Base-by-base conservation (phyloP, 2,329 filamentous ascomycete species). In the Daldinia sp. region DNA sequence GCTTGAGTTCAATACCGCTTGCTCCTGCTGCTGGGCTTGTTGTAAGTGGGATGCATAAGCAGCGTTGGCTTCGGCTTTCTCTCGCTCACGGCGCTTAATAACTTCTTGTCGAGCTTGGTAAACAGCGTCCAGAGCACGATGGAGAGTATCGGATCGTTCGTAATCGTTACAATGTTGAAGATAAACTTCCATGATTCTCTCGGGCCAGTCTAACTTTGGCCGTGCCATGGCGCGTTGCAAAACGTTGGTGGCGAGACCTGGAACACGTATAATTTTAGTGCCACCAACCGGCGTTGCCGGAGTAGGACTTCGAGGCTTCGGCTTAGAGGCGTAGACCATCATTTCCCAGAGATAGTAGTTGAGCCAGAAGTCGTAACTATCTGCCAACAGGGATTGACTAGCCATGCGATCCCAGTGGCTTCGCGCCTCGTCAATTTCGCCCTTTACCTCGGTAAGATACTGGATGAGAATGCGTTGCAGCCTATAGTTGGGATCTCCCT, bases 271-370 rank as follows among this genome's bases (percentile, higher is more conserved):
- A 6, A 81, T 81, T 49, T 82, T 82, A 15, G 76, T 62, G 17
- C 65, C 67, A n/a, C 66, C 63, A 8, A 70, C 72, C 0, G 72
- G 69, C 3, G 78, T 79, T 2, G 77, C 78, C 4, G 84, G 83
- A 0, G 82, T 85, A 1, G 83, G 81, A 61, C 85, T 86, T 61
- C 83, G 80, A 32, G 79, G 78, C 57, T 82, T 85, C 56, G 83
- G 81, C 60, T 76, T 78, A 4, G 82, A 81, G 1, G 80, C 78
- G 66, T 85, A 87, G 3, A 86, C 72, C 60, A 90, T 83, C 83
- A 98, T 90, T 78, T 98, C 95, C 90, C 93, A 98, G 54, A 90
- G 83, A 77, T 97, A 97, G 77, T 93, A 97, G 41, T 89, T 88
- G 57, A 94, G 84, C 95, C 95, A 99, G 75, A 98, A 98, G 71